Percentiles rank a stretch among this genome's conserved stretches.
Evolutionary conservation across 176 grass and related monocot genomes (phyloP).

Genomic region (Phragmites australis): DNA sequence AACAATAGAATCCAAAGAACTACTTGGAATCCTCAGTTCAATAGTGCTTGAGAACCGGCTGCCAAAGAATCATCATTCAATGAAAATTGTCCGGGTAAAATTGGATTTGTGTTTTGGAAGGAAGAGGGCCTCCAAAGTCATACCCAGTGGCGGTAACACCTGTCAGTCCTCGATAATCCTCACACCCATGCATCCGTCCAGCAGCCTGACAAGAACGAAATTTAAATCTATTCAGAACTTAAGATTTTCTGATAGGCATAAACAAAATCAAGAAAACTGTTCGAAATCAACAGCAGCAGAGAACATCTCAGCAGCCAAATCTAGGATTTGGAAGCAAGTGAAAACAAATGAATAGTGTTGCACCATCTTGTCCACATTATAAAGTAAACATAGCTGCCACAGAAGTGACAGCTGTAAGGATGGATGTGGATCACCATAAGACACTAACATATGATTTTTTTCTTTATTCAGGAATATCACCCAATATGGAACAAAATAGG

Average conservation of each 20-base stretch:
- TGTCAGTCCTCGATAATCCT: constrained; percentile 46
- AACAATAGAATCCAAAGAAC: constrained; percentile 52
- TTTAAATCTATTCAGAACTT: constrained; percentile 28
- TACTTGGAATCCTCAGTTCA: constrained; percentile 64
- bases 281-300: constrained; percentile 13
- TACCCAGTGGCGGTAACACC: constrained; percentile 44
- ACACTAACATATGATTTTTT: neutral
- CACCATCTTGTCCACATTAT: constrained; percentile 21
- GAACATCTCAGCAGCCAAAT: constrained; percentile 18
- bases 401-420: constrained; percentile 13
- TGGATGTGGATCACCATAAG: constrained; percentile 1
- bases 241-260: neutral
- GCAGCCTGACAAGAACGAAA: constrained; percentile 56
- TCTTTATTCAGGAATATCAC: constrained; percentile 6
- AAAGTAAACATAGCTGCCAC: constrained; percentile 17
- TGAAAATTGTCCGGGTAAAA: neutral
- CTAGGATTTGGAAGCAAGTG: constrained; percentile 6
- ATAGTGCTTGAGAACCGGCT: constrained; percentile 61
- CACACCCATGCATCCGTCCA: constrained; percentile 51
- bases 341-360: constrained; percentile 12
- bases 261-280: constrained; percentile 24
- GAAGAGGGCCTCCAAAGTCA: neutral
- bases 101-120: constrained; percentile 10
- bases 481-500: constrained; percentile 19
- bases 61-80: constrained; percentile 28